A percentile compares a stretch with the other conserved stretches of the same genome.
phyloP scores from a whole-genome alignment of 1,139 yeast genomes.

The Yamadazyma mexicana region DNA sequence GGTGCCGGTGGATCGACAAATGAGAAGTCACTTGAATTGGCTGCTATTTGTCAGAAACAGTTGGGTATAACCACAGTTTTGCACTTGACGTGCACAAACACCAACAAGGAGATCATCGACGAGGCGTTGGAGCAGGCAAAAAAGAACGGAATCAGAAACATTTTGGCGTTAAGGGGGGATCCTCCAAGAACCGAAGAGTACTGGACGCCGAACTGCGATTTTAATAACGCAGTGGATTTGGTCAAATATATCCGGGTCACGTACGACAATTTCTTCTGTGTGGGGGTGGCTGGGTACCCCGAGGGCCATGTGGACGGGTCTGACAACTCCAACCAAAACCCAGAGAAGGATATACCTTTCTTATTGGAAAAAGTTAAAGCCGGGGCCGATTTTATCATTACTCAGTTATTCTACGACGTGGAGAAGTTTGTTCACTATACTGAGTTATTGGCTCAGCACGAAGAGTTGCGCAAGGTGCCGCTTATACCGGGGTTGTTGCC shows the following conservation, averaged over 20 bases:
- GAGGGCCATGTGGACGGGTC: conserved; percentile 94
- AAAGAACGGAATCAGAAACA: conserved; percentile 74
- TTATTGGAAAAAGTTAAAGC: conserved; percentile 54
- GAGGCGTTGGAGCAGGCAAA: conserved; percentile 75
- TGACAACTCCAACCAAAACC: conserved; percentile 60
- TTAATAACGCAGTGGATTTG: conserved; percentile 77
- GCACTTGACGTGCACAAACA: conserved; percentile 95
- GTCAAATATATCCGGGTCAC: conserved; percentile 69
- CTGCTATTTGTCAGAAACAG: conserved; percentile 72
- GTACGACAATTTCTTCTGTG: conserved; percentile 75
- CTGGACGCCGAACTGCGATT: conserved; percentile 58
- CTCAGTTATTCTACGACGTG: conserved; percentile 47
- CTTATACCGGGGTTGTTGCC: conserved; percentile 96
- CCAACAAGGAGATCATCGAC: conserved; percentile 74
- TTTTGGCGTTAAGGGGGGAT: conserved; percentile 92
- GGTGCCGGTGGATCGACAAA: conserved; percentile 98
- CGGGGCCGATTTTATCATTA: conserved; percentile 47
- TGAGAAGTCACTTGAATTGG: conserved; percentile 80
- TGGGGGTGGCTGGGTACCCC: conserved; percentile 95
- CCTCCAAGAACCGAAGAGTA: conserved; percentile 86
- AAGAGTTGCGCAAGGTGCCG: conserved; percentile 47
- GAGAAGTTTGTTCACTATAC: conserved; percentile 42
- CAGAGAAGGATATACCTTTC: conserved; percentile 65
- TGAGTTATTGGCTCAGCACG: conserved; percentile 29
- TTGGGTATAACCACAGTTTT: conserved; percentile 84